These are phyloP conservation scores for Babjeviella inositovora DNA, from an alignment of 805 yeast species.

Conservation along the genomic window DNA sequence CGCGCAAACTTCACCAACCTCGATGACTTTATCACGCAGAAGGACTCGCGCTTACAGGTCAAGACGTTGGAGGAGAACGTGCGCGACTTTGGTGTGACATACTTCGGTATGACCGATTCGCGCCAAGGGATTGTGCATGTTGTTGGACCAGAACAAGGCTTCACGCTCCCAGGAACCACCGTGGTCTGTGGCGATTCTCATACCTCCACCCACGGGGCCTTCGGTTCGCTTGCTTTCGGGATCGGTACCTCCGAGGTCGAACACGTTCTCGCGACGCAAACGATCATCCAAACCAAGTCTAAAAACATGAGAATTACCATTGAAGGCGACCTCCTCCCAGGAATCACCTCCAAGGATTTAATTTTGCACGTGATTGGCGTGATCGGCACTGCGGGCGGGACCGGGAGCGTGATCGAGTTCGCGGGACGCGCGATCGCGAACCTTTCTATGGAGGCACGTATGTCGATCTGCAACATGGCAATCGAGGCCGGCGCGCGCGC, in stretches of 20 bases:
- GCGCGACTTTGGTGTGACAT: constrained; percentile 75
- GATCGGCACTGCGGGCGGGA: constrained; percentile 99
- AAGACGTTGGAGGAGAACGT: constrained; percentile 88
- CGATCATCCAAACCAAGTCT: constrained; percentile 85
- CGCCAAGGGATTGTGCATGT: constrained; percentile 98
- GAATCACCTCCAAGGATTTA: constrained; percentile 92
- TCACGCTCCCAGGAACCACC: constrained; percentile 95
- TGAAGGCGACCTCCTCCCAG: constrained; percentile 71
- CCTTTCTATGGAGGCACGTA: constrained; percentile 92
- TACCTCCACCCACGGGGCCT: constrained; percentile 98
- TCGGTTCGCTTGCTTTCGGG: constrained; percentile 95
- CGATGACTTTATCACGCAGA: constrained; percentile 71
- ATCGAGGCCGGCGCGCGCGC: constrained; percentile 99
- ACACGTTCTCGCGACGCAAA: constrained; percentile 96
- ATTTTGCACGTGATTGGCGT: constrained; percentile 89
- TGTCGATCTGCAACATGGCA: constrained; percentile 99
- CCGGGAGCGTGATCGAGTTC: constrained; percentile 92
- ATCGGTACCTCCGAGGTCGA: constrained; percentile 99
- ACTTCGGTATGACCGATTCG: constrained; percentile 85
- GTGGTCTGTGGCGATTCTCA: constrained; percentile 99
- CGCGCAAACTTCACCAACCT: constrained; percentile 62
- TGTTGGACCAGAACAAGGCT: constrained; percentile 98
- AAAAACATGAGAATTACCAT: constrained; percentile 88
- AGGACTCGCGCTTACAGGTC: constrained; percentile 86
- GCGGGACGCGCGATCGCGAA: constrained; percentile 89